Conservation (phyloP, 2,329 filamentous ascomycete species). For the Ophiostoma novo-ulmi region DNA sequence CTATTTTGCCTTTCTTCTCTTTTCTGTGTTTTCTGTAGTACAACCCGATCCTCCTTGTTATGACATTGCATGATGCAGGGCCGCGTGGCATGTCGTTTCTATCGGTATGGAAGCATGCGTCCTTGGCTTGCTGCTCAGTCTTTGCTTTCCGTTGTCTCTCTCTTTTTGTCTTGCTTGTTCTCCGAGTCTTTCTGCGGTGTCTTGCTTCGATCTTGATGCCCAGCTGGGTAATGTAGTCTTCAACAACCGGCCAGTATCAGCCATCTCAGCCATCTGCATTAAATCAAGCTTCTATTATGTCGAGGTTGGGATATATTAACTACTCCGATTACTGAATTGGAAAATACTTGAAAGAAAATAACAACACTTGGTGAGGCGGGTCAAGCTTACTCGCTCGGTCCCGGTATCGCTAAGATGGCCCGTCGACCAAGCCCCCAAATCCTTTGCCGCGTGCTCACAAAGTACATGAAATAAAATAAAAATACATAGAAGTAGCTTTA, state of each 20-base stretch:
- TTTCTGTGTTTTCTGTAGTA: background rate
- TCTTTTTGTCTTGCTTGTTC: background rate
- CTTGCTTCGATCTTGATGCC: too few species aligned
- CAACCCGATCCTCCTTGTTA: background rate
- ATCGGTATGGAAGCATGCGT: background rate
- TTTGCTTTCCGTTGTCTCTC: background rate
- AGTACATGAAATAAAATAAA: background rate
- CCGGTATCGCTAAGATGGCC: background rate
- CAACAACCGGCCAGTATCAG: background rate
- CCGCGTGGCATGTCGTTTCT: slow-evolving; percentile 8
- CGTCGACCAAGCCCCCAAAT: background rate
- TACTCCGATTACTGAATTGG: too few species aligned
- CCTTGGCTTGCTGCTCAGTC: background rate
- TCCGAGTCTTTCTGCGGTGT: too few species aligned
- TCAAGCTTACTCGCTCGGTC: slow-evolving; percentile 3
- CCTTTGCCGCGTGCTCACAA: background rate
- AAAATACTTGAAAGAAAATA: too few species aligned
- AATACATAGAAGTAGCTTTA: too few species aligned
- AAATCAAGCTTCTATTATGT: background rate
- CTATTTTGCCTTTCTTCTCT: background rate
- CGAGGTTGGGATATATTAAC: background rate
- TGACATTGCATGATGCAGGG: slow-evolving; percentile 8
- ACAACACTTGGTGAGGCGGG: background rate
- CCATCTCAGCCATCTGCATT: background rate
- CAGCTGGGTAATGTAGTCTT: background rate